Evolutionary conservation across 1,284 basidiomycete genomes (phyloP).

Genomic region (Puccinia brachypodii): DNA sequence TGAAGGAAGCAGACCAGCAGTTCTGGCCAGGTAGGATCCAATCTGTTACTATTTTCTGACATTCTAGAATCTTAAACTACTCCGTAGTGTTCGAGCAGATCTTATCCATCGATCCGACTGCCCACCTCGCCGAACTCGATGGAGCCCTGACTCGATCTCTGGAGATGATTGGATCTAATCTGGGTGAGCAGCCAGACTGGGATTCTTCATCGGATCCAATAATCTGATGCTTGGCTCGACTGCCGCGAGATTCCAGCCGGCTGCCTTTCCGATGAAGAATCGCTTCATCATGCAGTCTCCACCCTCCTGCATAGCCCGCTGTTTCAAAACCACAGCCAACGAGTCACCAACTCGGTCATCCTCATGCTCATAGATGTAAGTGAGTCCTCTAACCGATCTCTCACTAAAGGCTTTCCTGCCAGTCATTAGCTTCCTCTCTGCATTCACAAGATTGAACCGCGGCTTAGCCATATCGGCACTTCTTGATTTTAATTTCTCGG

Average conservation of each 20-base stretch:
- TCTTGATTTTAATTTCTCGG: not conserved
- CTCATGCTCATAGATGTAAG: conserved; percentile 28
- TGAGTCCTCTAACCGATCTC: not conserved
- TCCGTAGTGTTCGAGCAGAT: not conserved
- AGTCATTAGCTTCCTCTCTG: not conserved
- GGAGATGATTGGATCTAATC: not conserved
- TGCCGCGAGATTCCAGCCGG: not conserved
- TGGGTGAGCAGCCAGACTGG: not conserved
- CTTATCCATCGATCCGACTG: not conserved
- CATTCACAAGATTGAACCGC: not conserved
- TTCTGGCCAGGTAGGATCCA: conserved; percentile 3
- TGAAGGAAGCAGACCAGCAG: not conserved
- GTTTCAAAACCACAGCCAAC: conserved; percentile 21
- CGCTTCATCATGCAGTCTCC: conserved; percentile 25
- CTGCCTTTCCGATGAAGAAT: conserved; percentile 20
- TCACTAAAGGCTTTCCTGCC: not conserved
- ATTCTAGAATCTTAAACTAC: too few relatives aligned
- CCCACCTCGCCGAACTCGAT: conserved; percentile 11
- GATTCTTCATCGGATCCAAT: not conserved
- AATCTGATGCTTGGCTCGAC: not conserved
- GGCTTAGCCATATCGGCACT: conserved; percentile 1
- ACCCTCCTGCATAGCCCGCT: conserved; percentile 14
- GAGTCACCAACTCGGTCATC: conserved; percentile 12
- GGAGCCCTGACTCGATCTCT: conserved; percentile 1
- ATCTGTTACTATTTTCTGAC: not conserved